Base-by-base conservation (phyloP, 306 rosid genomes). In the Pueraria montana region DNA sequence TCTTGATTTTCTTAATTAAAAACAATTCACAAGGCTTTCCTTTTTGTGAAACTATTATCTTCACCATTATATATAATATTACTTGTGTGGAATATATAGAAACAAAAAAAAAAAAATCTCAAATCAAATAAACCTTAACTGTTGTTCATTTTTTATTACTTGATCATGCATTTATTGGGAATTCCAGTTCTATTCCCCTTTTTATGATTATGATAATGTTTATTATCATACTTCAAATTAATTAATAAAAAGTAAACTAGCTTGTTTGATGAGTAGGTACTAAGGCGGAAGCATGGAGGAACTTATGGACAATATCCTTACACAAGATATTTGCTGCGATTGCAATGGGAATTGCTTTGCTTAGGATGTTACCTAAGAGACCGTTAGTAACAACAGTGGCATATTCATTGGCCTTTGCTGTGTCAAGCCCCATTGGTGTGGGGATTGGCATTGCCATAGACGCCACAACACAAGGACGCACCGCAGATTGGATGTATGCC, bases 311-410 rank as follows among this genome's bases (percentile, higher is more conserved):
- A 55, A 92, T 92, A 84, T 89, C 91, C 2, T 71, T 92, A 74
- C 98, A 94, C 92, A 94, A 94, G 87, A 72, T 92, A 68, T 92
- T 94, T 86, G 98, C 98, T 11, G 95, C 98, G 3, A 62, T 89
- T 1, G 95, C 91, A 17, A 94, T 92, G 98, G 98, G 97, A 45
- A 94, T 94, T 0, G 97, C 98, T 8, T 76, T 94, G 72, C 91
- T 94, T 26, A 87, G 86, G 85, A 87, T 91, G 92, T 71, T 92
- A 34, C 95, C 97, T 1, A 91, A 90, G 89, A 89, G 94, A 53
- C 87, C 98, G 0, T 84, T 94, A 0, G 18, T 89, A 23, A 36
- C 85, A 58, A 89, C 95, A 0, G 84, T 67, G 12, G 86, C 81
- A 12, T 90, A 89, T 68, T 87, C 98, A 1, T 89, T 88, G 0